Evolutionary conservation across 768 basidiomycete genomes (phyloP), one percentile per base, ranked within the genome.

Genomic region (Lanmaoa pseudosensibilis): DNA sequence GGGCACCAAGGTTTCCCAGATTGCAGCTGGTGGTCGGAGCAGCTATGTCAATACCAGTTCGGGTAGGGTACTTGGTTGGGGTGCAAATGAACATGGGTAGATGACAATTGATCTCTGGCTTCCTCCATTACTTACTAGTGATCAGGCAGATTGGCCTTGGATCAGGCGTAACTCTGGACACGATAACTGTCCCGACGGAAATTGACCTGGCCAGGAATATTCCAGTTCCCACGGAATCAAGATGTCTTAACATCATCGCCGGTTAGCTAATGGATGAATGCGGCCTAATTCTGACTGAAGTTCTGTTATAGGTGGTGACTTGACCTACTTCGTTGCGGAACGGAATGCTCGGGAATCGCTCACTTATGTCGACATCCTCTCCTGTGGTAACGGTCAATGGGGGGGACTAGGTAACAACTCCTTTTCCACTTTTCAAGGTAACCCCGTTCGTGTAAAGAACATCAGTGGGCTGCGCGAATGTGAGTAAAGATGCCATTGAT

Each of bases 381-480:
- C 88, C 56, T 88, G 87, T 63, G 92, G 93, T 3, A 90, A 91
- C 66, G 94, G 93, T 2, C 86, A 91, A 66, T 88, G 81, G 71
- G 92, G 94, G 16, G 88, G 87, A 16, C 77, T 92, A 12, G 90
- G 89, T 4, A 88, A 82, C 47, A 81, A 80, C 54, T 56, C 73
- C 12, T 66, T 81, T 74, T 89, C 82, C 64, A 91, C 81, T 54
- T 84, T 85, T 0, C 89, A 90, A 64, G 80, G 84, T 43, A 76
- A 75, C 36, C 94, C 92, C 3, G 76, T 83, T 1, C 84, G 85
- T 54, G 87, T 88, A 3, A 93, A 86, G 72, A 84, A 83, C 43
- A 78, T 96, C 55, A 93, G 91, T 65, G 91, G 92, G 12, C 74
- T 96, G 25, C 74, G 80, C n/a, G 92, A 95, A 80, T 96, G 92